These are phyloP conservation scores for Penicillium waksmanii DNA, from an alignment of 495 filamentous ascomycete species.

Conservation along the genomic window DNA sequence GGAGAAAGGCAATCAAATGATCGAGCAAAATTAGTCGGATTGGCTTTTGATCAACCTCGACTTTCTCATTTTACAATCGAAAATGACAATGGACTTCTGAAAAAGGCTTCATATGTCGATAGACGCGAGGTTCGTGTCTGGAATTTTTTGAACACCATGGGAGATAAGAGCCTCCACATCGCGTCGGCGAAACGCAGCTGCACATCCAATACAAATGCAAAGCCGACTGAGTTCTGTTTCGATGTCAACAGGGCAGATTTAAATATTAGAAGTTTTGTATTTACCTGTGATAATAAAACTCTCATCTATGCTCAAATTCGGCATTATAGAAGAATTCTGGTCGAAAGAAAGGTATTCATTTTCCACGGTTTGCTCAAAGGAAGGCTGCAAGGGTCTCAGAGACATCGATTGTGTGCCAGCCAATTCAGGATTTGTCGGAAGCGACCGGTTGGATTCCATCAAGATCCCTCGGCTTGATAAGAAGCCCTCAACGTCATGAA, in stretches of 20 bases:
- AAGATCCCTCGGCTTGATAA: slow-evolving; percentile 12
- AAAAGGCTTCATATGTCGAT: slow-evolving; percentile 2
- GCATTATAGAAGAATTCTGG: background rate
- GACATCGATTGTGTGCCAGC: background rate
- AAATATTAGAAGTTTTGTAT: background rate
- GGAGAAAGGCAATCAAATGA: background rate
- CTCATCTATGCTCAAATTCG: background rate
- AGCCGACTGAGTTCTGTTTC: slow-evolving; percentile 16
- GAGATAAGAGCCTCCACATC: slow-evolving; percentile 25
- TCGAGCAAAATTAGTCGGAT: background rate
- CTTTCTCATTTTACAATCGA: background rate
- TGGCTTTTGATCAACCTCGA: background rate
- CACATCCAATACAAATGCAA: slow-evolving; percentile 24
- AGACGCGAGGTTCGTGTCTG: background rate
- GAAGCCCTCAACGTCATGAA: slow-evolving; percentile 26
- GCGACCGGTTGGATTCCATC: background rate
- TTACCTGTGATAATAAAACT: background rate
- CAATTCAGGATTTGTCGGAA: background rate
- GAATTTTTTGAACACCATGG: background rate
- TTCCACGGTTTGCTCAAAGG: background rate
- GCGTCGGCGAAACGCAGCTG: slow-evolving; percentile 25
- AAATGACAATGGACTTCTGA: background rate
- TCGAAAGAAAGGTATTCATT: background rate
- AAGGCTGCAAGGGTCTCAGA: no score
- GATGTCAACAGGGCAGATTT: background rate